These are phyloP conservation scores for Tulasnella sp. DNA, from an alignment of 768 basidiomycete species.

Conservation along the genomic window DNA sequence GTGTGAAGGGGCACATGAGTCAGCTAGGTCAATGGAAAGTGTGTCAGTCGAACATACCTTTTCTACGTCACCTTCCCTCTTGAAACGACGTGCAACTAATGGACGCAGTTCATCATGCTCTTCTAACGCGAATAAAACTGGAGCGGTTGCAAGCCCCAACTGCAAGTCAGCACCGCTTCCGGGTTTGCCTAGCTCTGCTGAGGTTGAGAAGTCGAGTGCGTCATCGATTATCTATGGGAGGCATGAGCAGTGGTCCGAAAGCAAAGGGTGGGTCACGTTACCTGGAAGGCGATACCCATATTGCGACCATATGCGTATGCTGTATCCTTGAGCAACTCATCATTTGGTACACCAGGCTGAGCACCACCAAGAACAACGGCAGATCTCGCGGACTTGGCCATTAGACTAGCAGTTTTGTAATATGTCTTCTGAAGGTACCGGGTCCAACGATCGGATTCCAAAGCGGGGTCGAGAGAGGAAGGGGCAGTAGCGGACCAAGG, in stretches of 20 bases:
- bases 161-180: conserved; percentile 66
- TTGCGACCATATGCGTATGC: conserved; percentile 88
- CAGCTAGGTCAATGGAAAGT: neutral
- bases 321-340: conserved; percentile 75
- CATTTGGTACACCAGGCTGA: conserved; percentile 32
- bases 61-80: conserved; percentile 65
- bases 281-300: conserved; percentile 92
- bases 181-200: conserved; percentile 75
- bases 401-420: conserved; percentile 78
- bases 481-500: too few relatives aligned
- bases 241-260: neutral
- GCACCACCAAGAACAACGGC: conserved; percentile 81
- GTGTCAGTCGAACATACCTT: conserved; percentile 34
- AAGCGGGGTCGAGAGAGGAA: too few relatives aligned
- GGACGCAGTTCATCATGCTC: conserved; percentile 63
- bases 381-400: conserved; percentile 77
- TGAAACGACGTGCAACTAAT: conserved; percentile 69
- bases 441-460: conserved; percentile 42
- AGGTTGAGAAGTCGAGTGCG: conserved; percentile 81
- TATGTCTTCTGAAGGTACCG: conserved; percentile 86
- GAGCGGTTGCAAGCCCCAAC: conserved; percentile 74
- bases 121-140: conserved; percentile 76
- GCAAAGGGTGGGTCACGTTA: conserved; percentile 25
- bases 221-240: conserved; percentile 77
- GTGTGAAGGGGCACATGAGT: conserved; percentile 1